Evolutionary conservation across 2,329 filamentous ascomycete genomes (phyloP).

Genomic region (Fusarium sp.): DNA sequence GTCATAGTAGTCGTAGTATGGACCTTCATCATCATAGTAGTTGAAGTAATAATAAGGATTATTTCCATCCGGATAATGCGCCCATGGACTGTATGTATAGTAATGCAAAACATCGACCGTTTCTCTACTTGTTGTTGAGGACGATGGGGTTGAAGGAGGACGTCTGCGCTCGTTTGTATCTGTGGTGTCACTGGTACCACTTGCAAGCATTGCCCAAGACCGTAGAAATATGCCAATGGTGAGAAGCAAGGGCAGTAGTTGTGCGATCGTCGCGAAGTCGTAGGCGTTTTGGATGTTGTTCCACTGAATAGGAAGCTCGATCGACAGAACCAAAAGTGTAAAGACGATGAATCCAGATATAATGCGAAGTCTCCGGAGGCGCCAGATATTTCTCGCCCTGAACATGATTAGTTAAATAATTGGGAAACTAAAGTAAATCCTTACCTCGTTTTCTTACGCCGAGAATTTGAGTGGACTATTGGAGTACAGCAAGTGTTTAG

Average conservation of each 20-base stretch:
- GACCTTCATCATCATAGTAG: neutral
- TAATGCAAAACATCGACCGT: neutral
- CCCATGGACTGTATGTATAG: neutral
- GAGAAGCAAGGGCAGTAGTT: constrained; percentile 49
- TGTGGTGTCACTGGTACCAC: neutral
- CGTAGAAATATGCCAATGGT: constrained; percentile 45
- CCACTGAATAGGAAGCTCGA: constrained; percentile 51
- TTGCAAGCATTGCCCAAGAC: constrained; percentile 38
- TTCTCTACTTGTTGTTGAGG: neutral
- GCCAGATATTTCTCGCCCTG: constrained; percentile 37
- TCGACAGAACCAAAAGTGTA: constrained; percentile 44
- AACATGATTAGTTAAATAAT: neutral
- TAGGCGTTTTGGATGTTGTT: constrained; percentile 44
- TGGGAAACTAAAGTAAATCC: neutral
- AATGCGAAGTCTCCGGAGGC: constrained; percentile 35
- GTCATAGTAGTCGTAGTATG: neutral
- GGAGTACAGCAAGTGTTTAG: constrained; percentile 40
- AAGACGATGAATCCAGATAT: constrained; percentile 42
- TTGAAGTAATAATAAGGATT: neutral
- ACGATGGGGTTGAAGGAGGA: neutral
- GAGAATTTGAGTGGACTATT: constrained; percentile 19
- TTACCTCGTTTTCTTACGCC: constrained; percentile 39
- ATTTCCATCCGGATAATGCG: neutral
- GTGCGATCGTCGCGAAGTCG: constrained; percentile 43
- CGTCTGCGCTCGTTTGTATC: neutral